phyloP scores from a whole-genome alignment of 2,329 filamentous ascomycete genomes.

The Fusarium chlamydosporum region DNA sequence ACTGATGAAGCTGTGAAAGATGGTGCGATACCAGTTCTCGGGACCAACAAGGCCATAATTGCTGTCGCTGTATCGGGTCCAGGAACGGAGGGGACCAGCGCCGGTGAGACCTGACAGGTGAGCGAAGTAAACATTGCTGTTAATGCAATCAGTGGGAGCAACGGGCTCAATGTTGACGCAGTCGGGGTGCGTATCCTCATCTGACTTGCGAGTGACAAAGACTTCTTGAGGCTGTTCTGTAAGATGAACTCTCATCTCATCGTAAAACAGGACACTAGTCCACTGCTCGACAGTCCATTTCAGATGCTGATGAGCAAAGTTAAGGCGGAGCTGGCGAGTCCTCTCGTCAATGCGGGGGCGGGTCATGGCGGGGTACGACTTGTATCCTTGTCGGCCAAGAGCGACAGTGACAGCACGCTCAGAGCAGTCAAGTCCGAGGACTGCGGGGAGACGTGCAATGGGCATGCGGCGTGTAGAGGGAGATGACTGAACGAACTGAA shows the following conservation, averaged over 20 bases:
- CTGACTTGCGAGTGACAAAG: slow-evolving; percentile 31
- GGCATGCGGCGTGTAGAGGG: slow-evolving; percentile 26
- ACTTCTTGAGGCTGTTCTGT: neutral
- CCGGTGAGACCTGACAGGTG: slow-evolving; percentile 30
- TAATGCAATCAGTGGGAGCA: neutral
- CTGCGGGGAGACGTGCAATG: slow-evolving; percentile 12
- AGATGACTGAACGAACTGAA: slow-evolving; percentile 31
- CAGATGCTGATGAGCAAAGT: slow-evolving; percentile 27
- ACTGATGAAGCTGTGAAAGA: slow-evolving; percentile 8
- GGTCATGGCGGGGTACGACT: slow-evolving; percentile 23
- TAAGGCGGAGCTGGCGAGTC: slow-evolving; percentile 22
- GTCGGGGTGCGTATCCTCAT: slow-evolving; percentile 16
- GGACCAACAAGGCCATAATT: slow-evolving; percentile 12
- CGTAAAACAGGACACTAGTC: slow-evolving; percentile 31
- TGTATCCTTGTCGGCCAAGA: slow-evolving; percentile 29
- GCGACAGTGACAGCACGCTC: slow-evolving; percentile 18
- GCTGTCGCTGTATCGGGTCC: neutral
- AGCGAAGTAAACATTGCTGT: slow-evolving; percentile 15
- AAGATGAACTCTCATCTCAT: slow-evolving; percentile 10
- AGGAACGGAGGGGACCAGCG: slow-evolving; percentile 20
- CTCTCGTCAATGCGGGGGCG: slow-evolving; percentile 29
- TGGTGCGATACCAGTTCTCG: slow-evolving; percentile 4
- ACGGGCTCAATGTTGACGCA: slow-evolving; percentile 20
- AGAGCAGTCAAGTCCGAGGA: slow-evolving; percentile 22
- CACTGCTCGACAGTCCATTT: slow-evolving; percentile 37